phyloP scores from a whole-genome alignment of 345 rosid genomes.

The Excoecaria agallocha region DNA sequence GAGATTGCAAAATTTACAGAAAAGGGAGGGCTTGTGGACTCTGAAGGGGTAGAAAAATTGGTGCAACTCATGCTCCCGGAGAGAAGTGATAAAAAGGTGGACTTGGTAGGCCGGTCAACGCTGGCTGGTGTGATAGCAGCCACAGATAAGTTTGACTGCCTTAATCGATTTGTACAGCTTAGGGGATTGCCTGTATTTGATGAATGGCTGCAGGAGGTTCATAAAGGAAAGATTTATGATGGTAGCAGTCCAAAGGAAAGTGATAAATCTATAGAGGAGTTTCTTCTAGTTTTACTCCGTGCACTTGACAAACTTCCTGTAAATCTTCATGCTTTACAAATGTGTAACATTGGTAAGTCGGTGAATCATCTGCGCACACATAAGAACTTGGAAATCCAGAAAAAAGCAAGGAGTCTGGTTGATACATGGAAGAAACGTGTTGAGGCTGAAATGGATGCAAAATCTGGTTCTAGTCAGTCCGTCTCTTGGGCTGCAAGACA shows the following conservation, averaged over 20 bases:
- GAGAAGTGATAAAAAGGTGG: conserved; percentile 65
- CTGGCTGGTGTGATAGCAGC: conserved; percentile 76
- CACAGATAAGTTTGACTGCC: conserved; percentile 81
- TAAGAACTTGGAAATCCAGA: conserved; percentile 78
- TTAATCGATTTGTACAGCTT: conserved; percentile 69
- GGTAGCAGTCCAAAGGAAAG: conserved; percentile 55
- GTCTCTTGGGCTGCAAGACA: conserved; percentile 65
- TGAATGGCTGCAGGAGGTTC: conserved; percentile 97
- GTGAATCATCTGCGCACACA: conserved; percentile 83
- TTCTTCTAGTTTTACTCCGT: conserved; percentile 65
- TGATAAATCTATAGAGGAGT: conserved; percentile 70
- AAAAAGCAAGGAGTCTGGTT: conserved; percentile 83
- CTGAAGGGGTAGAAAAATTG: conserved; percentile 74
- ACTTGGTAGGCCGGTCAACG: conserved; percentile 55
- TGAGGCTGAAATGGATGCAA: conserved; percentile 93
- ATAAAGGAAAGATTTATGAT: conserved; percentile 80
- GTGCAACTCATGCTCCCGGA: conserved; percentile 73
- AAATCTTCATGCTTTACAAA: conserved; percentile 83
- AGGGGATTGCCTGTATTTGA: conserved; percentile 82
- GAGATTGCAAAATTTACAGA: conserved; percentile 77
- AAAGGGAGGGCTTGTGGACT: conserved; percentile 72
- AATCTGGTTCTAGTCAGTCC: conserved; percentile 58
- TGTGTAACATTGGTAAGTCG: conserved; percentile 83
- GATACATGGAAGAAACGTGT: conserved; percentile 97
- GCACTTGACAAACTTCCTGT: conserved; percentile 92